A percentile compares a stretch with the other conserved stretches of the same genome.
Conservation (phyloP, 2,329 filamentous ascomycete species). For the Phialophora chinensis region DNA sequence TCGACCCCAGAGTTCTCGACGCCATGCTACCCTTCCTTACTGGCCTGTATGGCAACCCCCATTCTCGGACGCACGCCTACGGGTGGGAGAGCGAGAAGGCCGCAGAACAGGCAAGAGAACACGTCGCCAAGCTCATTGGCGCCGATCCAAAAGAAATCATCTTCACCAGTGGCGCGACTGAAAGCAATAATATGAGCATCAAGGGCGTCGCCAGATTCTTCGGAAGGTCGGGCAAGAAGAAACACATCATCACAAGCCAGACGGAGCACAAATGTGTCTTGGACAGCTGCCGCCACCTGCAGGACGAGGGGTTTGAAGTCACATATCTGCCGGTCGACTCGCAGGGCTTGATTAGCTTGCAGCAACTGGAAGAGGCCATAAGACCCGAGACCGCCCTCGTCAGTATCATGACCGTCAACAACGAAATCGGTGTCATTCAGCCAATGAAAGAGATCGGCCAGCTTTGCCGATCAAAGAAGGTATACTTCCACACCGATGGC, state of each 20-base stretch:
- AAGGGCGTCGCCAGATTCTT: conserved; percentile 98
- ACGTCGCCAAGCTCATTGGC: conserved; percentile 86
- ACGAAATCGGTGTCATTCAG: conserved; percentile 99
- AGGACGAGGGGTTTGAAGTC: conserved; percentile 94
- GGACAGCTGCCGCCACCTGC: conserved; percentile 93
- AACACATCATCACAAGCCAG: conserved; percentile 95
- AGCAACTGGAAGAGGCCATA: conserved; percentile 85
- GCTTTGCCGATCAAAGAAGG: conserved; percentile 86
- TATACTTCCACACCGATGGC: conserved; percentile 97
- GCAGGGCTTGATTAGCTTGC: conserved; percentile 84
- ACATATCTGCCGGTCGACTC: conserved; percentile 93
- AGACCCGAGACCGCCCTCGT: conserved; percentile 89
- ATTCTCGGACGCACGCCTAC: conserved; percentile 96
- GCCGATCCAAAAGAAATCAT: conserved; percentile 98
- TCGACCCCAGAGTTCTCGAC: conserved; percentile 92
- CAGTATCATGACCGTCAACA: conserved; percentile 99
- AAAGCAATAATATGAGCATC: conserved; percentile 99
- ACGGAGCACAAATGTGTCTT: conserved; percentile 99
- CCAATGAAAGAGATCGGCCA: conserved; percentile 91
- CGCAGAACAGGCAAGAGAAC: conserved; percentile 81
- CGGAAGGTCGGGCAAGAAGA: conserved; percentile 91
- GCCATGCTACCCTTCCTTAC: conserved; percentile 96
- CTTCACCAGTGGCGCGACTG: conserved; percentile 96
- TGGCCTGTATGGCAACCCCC: conserved; percentile 93
- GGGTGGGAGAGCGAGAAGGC: conserved; percentile 98